A percentile compares a stretch with the other conserved stretches of the same genome.
Conservation (phyloP, 2,329 filamentous ascomycete genomes). For the Botryotinia calthae region DNA sequence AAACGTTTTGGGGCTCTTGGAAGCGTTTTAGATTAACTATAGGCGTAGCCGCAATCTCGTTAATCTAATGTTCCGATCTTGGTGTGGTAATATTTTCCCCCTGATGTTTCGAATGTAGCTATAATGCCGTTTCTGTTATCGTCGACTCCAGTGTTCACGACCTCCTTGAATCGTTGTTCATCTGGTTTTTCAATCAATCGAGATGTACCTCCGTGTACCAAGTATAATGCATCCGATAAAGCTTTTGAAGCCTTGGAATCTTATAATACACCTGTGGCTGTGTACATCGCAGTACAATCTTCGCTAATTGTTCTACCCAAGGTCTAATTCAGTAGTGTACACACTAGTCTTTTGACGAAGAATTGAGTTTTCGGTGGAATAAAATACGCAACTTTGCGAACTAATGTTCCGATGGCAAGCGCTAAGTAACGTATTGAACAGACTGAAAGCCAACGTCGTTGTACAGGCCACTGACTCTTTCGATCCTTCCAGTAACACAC, state of each 20-base stretch:
- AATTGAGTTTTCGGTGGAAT: not conserved
- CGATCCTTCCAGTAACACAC: not conserved
- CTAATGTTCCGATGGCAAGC: not conserved
- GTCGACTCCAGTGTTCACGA: not conserved
- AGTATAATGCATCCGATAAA: not conserved
- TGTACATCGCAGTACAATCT: not conserved
- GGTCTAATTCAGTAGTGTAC: not conserved
- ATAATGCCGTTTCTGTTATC: too few relatives aligned
- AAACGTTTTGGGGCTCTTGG: not conserved
- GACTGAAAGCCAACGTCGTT: not conserved
- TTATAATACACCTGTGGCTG: not conserved
- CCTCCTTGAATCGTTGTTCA: not conserved
- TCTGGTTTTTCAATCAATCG: not conserved
- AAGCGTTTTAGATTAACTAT: conserved; percentile 3
- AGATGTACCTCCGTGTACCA: not conserved
- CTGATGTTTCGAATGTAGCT: not conserved
- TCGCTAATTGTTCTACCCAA: not conserved
- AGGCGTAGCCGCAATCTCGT: not conserved
- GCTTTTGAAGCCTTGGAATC: not conserved
- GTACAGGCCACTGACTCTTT: not conserved
- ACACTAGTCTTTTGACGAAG: not conserved
- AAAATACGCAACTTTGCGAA: not conserved
- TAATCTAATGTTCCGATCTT: not conserved
- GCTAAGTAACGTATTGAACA: not conserved
- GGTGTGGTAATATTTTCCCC: not conserved